Evolutionary conservation across 805 yeast genomes (phyloP), one percentile per base, ranked within the genome.

Genomic region (Pichia heedii): DNA sequence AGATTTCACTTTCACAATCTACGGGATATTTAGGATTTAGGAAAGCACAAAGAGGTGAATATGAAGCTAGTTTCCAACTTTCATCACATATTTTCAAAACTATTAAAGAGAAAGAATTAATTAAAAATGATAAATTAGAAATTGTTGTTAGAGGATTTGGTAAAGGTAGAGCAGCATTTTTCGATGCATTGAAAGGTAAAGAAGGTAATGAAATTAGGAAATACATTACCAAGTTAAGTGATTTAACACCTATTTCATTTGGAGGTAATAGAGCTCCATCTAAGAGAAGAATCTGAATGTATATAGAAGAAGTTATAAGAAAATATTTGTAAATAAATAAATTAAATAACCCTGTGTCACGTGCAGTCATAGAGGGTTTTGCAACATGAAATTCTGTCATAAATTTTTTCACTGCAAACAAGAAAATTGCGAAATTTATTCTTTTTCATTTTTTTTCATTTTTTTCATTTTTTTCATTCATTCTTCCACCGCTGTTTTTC

Each of bases 191-290:
- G 51, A 77, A 77, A 54, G 96, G 97, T 54, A 84, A 84, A 59
- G 97, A 90, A 68, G 97, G 97, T 42, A 65, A 71, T 35, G 63
- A 69, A 27, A 69, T 93, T 33, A 75, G 86, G 57, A 71, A 73
- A n/a, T 69, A 74, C 43, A 74, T 93, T 33, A 73, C 74, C 29
- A 77, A 88, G 55, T 67, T 90, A 27, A 73, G 83, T 39, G 97
- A 90, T 56, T 71, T 74, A 51, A 87, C 98, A 6, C 76, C 76
- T 45, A 72, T 90, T 69, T 83, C 84, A 64, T 86, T 86, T 57
- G 98, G 98, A 71, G 97, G 97, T 71, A 81, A 76, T 38, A 77
- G 93, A 55, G 72, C 95, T 19, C 94, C 90, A 65, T 77, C 80
- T 61, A 71, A 71, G 45, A 82, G 96, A 70, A 80, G 94, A 67